Evolutionary conservation across 164 flowering plant species (phyloP).

Genomic region (Chloranthus sessilifolius): DNA sequence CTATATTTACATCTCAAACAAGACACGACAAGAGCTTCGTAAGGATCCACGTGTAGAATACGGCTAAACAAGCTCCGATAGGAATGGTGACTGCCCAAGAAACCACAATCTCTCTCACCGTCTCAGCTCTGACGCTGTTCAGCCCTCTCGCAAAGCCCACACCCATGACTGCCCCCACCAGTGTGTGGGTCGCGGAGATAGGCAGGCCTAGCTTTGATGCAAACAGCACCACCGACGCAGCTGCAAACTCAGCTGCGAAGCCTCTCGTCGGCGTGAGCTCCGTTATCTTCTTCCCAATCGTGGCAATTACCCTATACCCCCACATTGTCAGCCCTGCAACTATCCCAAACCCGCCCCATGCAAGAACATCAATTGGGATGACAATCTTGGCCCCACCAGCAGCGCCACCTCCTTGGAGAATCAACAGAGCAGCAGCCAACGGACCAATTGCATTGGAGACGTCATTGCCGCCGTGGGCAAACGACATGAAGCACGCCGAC

Average conservation of each 20-base stretch:
- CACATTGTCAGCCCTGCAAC: slow-evolving; percentile 93
- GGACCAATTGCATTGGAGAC: slow-evolving; percentile 99
- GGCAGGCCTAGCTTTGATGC: slow-evolving; percentile 97
- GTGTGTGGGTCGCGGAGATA: slow-evolving; percentile 94
- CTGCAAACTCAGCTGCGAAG: slow-evolving; percentile 99
- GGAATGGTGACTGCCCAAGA: slow-evolving; percentile 95
- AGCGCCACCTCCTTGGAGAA: slow-evolving; percentile 71
- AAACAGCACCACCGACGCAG: slow-evolving; percentile 88
- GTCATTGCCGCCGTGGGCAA: slow-evolving; percentile 98
- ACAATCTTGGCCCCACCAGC: slow-evolving; percentile 61
- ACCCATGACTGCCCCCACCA: slow-evolving; percentile 99
- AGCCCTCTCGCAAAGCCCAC: slow-evolving; percentile 97
- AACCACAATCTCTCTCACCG: slow-evolving; percentile 82
- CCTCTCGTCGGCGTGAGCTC: slow-evolving; percentile 95
- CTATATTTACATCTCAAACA: slow-evolving; percentile 34
- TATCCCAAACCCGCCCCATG: slow-evolving; percentile 99
- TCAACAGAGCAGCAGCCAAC: slow-evolving; percentile 82
- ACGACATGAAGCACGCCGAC: slow-evolving; percentile 99
- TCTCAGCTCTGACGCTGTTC: slow-evolving; percentile 87
- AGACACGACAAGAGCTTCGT: slow-evolving; percentile 58
- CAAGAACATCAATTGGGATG: slow-evolving; percentile 86
- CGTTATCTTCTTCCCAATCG: slow-evolving; percentile 97
- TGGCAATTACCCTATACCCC: slow-evolving; percentile 97
- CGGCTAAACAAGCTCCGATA: slow-evolving; percentile 69
- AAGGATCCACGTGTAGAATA: slow-evolving; percentile 73